These are phyloP conservation scores for Alternaria longipes DNA, from an alignment of 2,329 filamentous ascomycete species.

Conservation along the genomic window DNA sequence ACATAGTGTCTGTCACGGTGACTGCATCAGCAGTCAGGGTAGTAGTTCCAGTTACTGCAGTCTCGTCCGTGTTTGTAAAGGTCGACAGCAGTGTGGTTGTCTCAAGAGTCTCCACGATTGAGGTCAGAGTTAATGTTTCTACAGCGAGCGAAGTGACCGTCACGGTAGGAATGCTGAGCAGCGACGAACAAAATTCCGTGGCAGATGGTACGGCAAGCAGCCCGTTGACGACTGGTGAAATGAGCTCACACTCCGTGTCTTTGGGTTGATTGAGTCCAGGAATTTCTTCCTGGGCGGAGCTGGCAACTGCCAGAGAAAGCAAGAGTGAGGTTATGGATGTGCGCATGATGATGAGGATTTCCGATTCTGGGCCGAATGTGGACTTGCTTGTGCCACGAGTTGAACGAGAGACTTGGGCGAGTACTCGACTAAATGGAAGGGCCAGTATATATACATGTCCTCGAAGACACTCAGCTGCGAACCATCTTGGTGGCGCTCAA, in stretches of 20 bases:
- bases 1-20: background rate
- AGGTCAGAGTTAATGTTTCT: background rate
- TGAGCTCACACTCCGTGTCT: background rate
- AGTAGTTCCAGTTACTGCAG: background rate
- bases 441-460: background rate
- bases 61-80: constrained; percentile 1
- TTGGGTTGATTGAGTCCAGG: background rate
- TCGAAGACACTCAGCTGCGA: no score
- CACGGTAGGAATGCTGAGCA: background rate
- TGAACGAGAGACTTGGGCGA: background rate
- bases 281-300: background rate
- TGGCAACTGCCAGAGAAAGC: constrained; percentile 2
- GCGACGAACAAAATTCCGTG: constrained; percentile 1
- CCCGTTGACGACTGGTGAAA: background rate
- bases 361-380: constrained; percentile 2
- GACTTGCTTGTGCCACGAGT: background rate
- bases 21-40: constrained; percentile 1
- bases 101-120: background rate
- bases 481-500: background rate
- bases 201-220: background rate
- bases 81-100: background rate
- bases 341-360: background rate
- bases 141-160: background rate
- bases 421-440: background rate
- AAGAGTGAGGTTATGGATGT: constrained; percentile 1